Conservation (phyloP, 2,329 filamentous ascomycete genomes). For the Colletotrichum echinochloae region DNA sequence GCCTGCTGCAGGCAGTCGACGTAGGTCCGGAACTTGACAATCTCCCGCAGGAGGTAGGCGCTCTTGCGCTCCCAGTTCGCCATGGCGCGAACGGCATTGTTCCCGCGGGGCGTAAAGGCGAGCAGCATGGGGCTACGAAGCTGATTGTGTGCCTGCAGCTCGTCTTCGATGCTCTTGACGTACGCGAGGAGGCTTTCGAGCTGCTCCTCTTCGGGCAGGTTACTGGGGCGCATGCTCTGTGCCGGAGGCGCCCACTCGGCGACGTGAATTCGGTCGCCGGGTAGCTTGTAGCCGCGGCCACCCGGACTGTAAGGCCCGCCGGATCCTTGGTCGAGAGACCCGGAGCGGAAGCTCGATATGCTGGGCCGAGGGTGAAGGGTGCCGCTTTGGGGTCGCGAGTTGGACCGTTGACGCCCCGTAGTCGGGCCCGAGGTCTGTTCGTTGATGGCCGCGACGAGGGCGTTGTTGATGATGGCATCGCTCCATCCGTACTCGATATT, state of each 20-base stretch:
- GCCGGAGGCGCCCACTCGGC: constrained; percentile 90
- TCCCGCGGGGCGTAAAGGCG: constrained; percentile 86
- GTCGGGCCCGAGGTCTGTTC: constrained; percentile 53
- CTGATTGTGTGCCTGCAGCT: constrained; percentile 88
- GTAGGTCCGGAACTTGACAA: constrained; percentile 96
- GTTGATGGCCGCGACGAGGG: constrained; percentile 65
- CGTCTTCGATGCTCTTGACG: constrained; percentile 86
- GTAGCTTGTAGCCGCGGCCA: constrained; percentile 69
- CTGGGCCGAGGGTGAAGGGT: constrained; percentile 56
- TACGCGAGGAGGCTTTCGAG: constrained; percentile 80
- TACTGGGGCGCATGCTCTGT: constrained; percentile 89
- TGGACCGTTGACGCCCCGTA: constrained; percentile 44
- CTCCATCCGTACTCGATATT: constrained; percentile 99
- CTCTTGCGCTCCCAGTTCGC: constrained; percentile 98
- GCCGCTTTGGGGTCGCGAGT: constrained; percentile 64
- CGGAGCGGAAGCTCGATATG: constrained; percentile 63
- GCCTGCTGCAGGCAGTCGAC: constrained; percentile 86
- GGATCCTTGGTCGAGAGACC: constrained; percentile 71
- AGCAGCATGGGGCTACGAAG: constrained; percentile 88
- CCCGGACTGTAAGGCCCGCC: constrained; percentile 47
- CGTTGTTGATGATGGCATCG: constrained; percentile 79
- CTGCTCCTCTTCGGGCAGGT: constrained; percentile 83
- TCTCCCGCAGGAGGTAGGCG: constrained; percentile 89
- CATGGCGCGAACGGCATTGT: constrained; percentile 87
- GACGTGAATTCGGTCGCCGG: constrained; percentile 86